Evolutionary conservation across 169 alveolate species (phyloP), one percentile per base, ranked within the genome.

Genomic region (Plasmodium malariae): DNA sequence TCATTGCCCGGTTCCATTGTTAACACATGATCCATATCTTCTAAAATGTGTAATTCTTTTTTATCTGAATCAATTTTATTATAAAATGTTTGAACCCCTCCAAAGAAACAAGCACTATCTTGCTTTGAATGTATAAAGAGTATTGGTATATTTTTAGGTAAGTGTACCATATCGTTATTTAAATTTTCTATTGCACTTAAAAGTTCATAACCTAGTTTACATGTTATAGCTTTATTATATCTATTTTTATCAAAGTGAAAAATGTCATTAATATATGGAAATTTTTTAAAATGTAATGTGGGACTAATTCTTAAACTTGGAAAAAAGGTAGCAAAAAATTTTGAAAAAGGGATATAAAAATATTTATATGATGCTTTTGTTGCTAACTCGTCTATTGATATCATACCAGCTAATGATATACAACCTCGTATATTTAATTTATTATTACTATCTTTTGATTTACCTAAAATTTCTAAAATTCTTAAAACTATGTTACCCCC

Each of bases 401-500:
- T 63, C 96, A 93, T 93, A 0, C 94, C 94, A 5, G 95, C 94
- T 57, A 93, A 55, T 12, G 94, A 76, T 48, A 93, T 76, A 37
- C 92, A 60, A 12, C 94, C 96, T 54, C 87, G 93, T 51, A 93
- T 76, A 59, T 92, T 87, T 43, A 73, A 45, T 32, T 65, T 80
- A 6, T 40, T 37, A 17, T 36, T 68, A 37, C 78, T 87, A 59
- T 63, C 71, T 69, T 62, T 74, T 49, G 91, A 76, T 30, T 60
- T 74, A n/a, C 70, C 55, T 34, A 80, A 54, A n/a, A 76, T 73
- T 57, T 92, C 91, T 55, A 89, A 73, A 12, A 60, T 48, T 26
- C 95, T 36, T 34, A 91, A 59, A 19, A 88, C 94, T 12, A 93
- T 89, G 88, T 91, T 91, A 11, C 96, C 96, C 2, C 96, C 96